These are phyloP conservation scores for Erysimum cheiranthoides DNA, from an alignment of 345 rosid species.

Conservation along the genomic window DNA sequence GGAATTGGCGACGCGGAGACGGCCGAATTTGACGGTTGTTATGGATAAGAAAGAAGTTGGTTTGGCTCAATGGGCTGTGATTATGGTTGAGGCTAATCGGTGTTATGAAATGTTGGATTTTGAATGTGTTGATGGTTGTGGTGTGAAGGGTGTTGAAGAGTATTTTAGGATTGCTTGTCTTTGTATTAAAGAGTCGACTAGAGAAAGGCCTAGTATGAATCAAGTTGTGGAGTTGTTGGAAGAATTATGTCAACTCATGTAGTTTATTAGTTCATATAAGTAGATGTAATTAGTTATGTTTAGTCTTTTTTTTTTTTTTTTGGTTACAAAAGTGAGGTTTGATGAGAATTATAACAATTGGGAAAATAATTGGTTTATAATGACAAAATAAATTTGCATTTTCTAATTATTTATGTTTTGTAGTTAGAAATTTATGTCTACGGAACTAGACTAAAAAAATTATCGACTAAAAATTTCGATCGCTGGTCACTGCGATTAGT, in stretches of 20 bases:
- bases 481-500: no score
- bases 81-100: constrained; percentile 45
- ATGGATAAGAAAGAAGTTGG: constrained; percentile 53
- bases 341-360: neutral
- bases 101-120: constrained; percentile 62
- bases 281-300: neutral
- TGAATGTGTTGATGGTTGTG: constrained; percentile 11
- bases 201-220: constrained; percentile 65
- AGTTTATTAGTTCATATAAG: neutral
- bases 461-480: no score
- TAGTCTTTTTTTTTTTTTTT: neutral
- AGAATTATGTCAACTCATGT: neutral
- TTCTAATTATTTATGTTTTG: no score
- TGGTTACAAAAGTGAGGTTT: neutral
- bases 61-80: constrained; percentile 62
- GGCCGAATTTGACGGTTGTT: constrained; percentile 68
- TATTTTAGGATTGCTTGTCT: constrained; percentile 64
- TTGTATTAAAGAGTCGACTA: constrained; percentile 55
- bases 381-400: no score
- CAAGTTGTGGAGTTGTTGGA: constrained; percentile 52
- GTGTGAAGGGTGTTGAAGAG: constrained; percentile 49
- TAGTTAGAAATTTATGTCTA: no score
- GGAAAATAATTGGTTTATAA: neutral
- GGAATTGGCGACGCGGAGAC: constrained; percentile 61
- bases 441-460: no score